Conservation (phyloP, 345 rosid genomes). For the Syzygium jambos region DNA sequence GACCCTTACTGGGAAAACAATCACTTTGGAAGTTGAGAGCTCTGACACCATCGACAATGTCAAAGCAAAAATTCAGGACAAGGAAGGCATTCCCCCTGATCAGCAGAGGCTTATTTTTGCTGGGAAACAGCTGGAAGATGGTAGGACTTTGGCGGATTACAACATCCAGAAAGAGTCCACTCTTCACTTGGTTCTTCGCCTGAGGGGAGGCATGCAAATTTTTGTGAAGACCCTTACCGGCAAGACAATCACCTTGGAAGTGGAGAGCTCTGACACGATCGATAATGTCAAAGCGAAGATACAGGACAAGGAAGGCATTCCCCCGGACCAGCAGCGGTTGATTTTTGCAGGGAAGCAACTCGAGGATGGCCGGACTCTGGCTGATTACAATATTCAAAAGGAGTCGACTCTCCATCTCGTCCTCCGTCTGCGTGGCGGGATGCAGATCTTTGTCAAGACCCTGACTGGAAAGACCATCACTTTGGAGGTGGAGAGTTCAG, state of each 20-base stretch:
- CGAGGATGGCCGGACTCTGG: constrained; percentile 34
- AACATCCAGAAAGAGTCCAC: constrained; percentile 19
- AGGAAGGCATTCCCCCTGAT: constrained; percentile 17
- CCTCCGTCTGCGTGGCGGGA: constrained; percentile 29
- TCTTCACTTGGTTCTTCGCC: constrained; percentile 10
- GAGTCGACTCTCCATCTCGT: constrained; percentile 33
- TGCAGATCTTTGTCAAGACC: constrained; percentile 35
- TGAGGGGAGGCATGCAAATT: constrained; percentile 38
- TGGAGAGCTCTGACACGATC: constrained; percentile 31
- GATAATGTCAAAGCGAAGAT: constrained; percentile 32
- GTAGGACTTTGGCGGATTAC: constrained; percentile 2
- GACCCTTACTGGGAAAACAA: constrained; percentile 16
- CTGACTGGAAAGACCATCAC: constrained; percentile 30
- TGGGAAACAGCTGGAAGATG: constrained; percentile 18
- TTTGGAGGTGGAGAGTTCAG: constrained; percentile 39
- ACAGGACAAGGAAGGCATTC: constrained; percentile 40
- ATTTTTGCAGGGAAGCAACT: constrained; percentile 37
- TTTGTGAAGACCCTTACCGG: constrained; percentile 36
- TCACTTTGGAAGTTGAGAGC: constrained; percentile 16
- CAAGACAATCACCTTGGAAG: constrained; percentile 33
- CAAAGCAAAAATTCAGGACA: constrained; percentile 13
- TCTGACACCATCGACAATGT: constrained; percentile 16
- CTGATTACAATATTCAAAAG: constrained; percentile 39
- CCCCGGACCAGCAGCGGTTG: constrained; percentile 38
- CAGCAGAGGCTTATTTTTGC: constrained; percentile 21